Evolutionary conservation across 1,139 yeast genomes (phyloP).

Genomic region (Kazachstania sp.): DNA sequence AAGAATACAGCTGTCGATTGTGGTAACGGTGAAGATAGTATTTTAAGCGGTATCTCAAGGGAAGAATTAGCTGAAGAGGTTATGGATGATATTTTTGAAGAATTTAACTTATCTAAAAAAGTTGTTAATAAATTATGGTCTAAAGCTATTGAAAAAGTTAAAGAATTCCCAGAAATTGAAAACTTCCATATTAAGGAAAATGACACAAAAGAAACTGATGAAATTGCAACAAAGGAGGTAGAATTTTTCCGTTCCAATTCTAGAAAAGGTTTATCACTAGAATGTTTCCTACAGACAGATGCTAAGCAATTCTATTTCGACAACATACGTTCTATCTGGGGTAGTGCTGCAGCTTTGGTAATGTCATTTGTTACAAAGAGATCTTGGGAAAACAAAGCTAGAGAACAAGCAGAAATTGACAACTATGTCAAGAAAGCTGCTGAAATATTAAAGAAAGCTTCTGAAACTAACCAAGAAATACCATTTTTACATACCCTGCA

Average conservation of each 20-base stretch:
- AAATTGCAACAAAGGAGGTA: constrained; percentile 38
- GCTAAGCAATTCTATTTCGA: background rate
- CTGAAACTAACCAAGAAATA: constrained; percentile 16
- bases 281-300: constrained; percentile 35
- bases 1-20: constrained; percentile 56
- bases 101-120: background rate
- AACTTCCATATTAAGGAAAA: background rate
- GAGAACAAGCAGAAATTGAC: constrained; percentile 32
- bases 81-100: background rate
- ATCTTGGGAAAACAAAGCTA: constrained; percentile 23
- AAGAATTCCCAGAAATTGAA: background rate
- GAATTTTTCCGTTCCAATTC: constrained; percentile 68
- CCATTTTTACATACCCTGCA: constrained; percentile 61
- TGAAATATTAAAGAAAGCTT: constrained; percentile 36
- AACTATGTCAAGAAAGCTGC: constrained; percentile 34
- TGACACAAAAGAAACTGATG: background rate
- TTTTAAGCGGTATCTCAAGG: constrained; percentile 41
- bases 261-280: constrained; percentile 44
- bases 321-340: background rate
- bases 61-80: constrained; percentile 42
- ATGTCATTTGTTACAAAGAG: background rate
- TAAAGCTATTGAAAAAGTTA: constrained; percentile 1
- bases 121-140: constrained; percentile 4
- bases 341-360: background rate
- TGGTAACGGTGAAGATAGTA: constrained; percentile 38